Base-by-base conservation (phyloP, 2,329 filamentous ascomycete genomes). In the Ilyonectria robusta region DNA sequence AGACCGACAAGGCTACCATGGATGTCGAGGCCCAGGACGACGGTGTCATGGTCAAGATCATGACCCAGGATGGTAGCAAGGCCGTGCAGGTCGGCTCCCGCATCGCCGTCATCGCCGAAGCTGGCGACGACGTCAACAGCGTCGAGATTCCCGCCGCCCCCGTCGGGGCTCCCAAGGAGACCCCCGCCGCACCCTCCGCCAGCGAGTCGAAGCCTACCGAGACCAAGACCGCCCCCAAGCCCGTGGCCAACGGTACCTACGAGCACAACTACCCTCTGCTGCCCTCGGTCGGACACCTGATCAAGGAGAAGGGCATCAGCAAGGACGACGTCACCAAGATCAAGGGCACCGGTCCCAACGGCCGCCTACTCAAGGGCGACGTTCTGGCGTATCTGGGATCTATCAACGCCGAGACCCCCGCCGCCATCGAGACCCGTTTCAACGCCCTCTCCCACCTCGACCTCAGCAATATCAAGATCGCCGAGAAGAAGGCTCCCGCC, bases 1-100 rank as follows among this genome's bases (percentile, higher is more conserved):
- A 97, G 84, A 97, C 94, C 66, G 94, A 97, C 82, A 97, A 97
- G 86, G 94, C 94, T 62, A 93, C 93, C 63, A 97, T 97, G 94
- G 94, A 97, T 75, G 94, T 97, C 29, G 94, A 97, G 85, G 94
- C 94, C 46, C 94, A 96, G 83, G 94, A 97, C 50, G 94, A 97
- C 78, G 94, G 94, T 47, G 85, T 95, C 73, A 83, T 97, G 81
- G 91, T 94, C 78, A 97, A 96, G 86, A 95, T 97, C 75, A 88
- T 91, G 78, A 85, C 90, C 78, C 84, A 84, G 48, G 92, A 94
- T 78, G 93, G 93, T 60, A 87, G 87, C 80, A 96, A 97, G 84
- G 86, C 85, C 53, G 87, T 97, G 40, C 87, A 93, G 80, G 94
- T 97, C 61, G 94, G 94, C 71, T 85, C 88, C 53, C 88, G 94